These are phyloP conservation scores for Entomophthora muscae DNA, from an alignment of 371 early-diverging fungal genomes.

Conservation along the genomic window DNA sequence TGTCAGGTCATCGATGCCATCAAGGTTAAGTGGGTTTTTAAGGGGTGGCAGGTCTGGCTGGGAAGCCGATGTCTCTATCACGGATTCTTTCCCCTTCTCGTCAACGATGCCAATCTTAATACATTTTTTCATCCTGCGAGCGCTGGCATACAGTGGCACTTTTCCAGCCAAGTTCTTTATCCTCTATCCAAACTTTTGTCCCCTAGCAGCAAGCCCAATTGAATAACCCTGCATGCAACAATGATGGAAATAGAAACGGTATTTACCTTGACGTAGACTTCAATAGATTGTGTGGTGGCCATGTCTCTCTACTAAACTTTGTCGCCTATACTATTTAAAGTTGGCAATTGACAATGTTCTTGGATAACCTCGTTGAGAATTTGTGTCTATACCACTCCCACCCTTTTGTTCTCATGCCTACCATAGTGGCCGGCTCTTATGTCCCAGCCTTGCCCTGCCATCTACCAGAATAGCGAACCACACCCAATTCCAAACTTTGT, in stretches of 20 bases:
- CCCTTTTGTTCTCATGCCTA: no score
- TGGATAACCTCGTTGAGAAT: no score
- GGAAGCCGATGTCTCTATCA: constrained; percentile 6
- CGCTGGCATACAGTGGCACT: not conserved
- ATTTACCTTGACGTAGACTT: not conserved
- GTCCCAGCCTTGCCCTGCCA: no score
- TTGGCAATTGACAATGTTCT: no score
- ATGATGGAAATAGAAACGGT: not conserved
- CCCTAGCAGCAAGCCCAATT: not conserved
- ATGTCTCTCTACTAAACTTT: not conserved
- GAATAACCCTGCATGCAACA: not conserved
- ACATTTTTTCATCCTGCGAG: constrained; percentile 14
- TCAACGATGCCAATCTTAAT: constrained; percentile 43
- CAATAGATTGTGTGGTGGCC: not conserved
- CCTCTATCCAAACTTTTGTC: constrained; percentile 5
- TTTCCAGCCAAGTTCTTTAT: constrained; percentile 8
- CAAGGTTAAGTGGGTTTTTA: constrained; percentile 72
- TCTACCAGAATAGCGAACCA: no score
- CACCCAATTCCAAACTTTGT: no score
- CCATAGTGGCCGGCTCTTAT: no score
- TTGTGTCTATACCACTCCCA: no score
- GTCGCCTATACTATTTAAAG: no score
- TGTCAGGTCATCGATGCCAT: constrained; percentile 83
- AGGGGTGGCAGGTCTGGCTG: constrained; percentile 65
- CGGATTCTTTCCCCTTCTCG: constrained; percentile 31